Evolutionary conservation across 805 yeast species (phyloP), one percentile per base, ranked within the genome.

Genomic region (Teunomyces funiuensis): DNA sequence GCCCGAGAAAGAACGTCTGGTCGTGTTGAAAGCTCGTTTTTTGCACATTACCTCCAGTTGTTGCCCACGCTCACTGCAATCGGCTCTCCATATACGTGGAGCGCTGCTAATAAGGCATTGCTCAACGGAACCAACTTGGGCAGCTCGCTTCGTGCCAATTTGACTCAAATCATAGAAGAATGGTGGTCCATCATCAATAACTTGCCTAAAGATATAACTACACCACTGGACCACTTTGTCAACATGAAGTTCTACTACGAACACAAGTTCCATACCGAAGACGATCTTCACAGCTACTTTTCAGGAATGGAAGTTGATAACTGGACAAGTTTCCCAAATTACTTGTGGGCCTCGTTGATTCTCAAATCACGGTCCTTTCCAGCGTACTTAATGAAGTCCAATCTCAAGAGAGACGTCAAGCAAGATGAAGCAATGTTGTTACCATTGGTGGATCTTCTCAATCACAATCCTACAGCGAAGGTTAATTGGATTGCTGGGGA

Each of bases 281-380:
- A 61, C 6, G 73, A 69, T 39, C 46, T 65, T 20, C 51, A 60
- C 46, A 46, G 51, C n/a, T 67, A 60, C 45, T 50, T 63, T 15
- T 15, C 15, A 5, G 41, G 37, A 6, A 56, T 56, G 3, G 42
- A 55, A 1, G 41, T 51, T 29, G 63, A 62, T 1, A 65, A 74
- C 33, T 84, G 90, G 90, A 73, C 80, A 1, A 69, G 80, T 42
- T 84, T 85, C 51, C 68, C 79, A 0, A 81, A 80, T 5, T 89
- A 82, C 56, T 55, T 84, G 4, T 90, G 97, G 96, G 80, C 95
- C 0, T 65, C 76, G 30, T 69, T 77, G 34, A 83, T 87, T 10
- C 73, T 86, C 47, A 74, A 81, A 8, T 82, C 96, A 1, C 73
- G 97, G 47, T 85, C 93, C 0, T 90, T 90, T 56, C 97, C 97